These are phyloP conservation scores for Crataegus laevigata DNA, from an alignment of 306 rosid genomes.

Conservation along the genomic window DNA sequence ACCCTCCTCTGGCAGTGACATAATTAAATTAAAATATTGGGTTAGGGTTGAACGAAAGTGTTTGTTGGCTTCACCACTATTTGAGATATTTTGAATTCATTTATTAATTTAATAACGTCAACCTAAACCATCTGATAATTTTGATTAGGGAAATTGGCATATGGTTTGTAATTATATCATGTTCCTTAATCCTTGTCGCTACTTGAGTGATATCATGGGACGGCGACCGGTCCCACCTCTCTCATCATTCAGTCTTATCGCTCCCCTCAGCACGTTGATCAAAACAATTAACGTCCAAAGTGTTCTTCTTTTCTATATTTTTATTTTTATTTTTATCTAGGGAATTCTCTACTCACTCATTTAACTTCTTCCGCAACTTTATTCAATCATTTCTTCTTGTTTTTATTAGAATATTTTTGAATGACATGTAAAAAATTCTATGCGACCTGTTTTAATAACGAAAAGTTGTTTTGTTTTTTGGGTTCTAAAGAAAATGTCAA, in stretches of 20 bases:
- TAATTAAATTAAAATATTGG: neutral
- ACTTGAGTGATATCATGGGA: constrained; percentile 17
- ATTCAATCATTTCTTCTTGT: too few species aligned
- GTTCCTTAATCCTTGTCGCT: too few species aligned
- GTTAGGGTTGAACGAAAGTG: neutral
- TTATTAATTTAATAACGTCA: neutral
- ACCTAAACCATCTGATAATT: neutral
- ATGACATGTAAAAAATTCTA: too few species aligned
- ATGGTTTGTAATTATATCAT: too few species aligned
- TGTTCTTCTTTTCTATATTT: neutral
- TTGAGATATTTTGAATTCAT: neutral
- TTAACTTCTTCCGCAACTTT: too few species aligned
- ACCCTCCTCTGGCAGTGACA: neutral
- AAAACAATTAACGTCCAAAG: constrained; percentile 7
- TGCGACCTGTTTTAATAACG: too few species aligned
- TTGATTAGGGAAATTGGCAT: too few species aligned
- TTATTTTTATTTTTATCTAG: too few species aligned
- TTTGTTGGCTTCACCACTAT: neutral
- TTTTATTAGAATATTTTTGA: too few species aligned
- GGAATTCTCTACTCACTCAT: too few species aligned
- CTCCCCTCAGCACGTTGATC: neutral
- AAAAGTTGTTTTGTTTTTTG: too few species aligned
- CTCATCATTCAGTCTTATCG: constrained; percentile 2
- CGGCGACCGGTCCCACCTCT: constrained; percentile 27
- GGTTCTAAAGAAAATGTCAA: too few species aligned